Evolutionary conservation across 371 early-diverging fungal genomes (phyloP), one percentile per base, ranked within the genome.

Genomic region (Mortierella sp.): DNA sequence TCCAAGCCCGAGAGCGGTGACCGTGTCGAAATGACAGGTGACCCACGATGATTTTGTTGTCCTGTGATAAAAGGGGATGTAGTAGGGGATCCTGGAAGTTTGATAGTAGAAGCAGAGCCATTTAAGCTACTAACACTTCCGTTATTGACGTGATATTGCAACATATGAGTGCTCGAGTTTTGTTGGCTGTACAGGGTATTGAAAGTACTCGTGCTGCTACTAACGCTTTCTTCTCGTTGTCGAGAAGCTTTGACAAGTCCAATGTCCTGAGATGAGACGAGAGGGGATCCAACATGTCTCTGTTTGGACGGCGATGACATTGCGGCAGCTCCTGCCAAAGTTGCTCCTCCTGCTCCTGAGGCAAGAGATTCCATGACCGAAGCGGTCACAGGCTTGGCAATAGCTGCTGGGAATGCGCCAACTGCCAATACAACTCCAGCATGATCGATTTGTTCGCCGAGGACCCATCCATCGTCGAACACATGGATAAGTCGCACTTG

Each of bases 381-480:
- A 11, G 81, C 81, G 0, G 76, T 81, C 20, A 75, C 73, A 28
- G 73, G 73, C 45, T 69, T 75, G 18, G 72, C 70, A 0, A 72
- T 64, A 24, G 66, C 61, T 24, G 72, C 65, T 3, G 81, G 81
- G 28, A 81, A 72, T 16, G 54, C 59, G 20, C 81, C 81, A 1
- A 66, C 59, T 26, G 76, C 64, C 3, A 81, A 6, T n/a, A 66
- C 64, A 10, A 52, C 52, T 14, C 81, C 81, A 1, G 76, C 55
- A 47, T 75, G 73, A 35, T 81, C 81, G 35, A 81, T 81, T 57
- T 81, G 81, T 35, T 81, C 81, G 52, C 81, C 81, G 18, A 75
- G 47, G 51, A 81, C 57, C 81, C 81, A 81, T 9, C 76, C 81
- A 59, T 81, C 81, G 26, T 81, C 81, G 39, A 81, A 81, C n/a